Evolutionary conservation across 345 rosid genomes (phyloP).

Genomic region (Ceriops zippeliana): DNA sequence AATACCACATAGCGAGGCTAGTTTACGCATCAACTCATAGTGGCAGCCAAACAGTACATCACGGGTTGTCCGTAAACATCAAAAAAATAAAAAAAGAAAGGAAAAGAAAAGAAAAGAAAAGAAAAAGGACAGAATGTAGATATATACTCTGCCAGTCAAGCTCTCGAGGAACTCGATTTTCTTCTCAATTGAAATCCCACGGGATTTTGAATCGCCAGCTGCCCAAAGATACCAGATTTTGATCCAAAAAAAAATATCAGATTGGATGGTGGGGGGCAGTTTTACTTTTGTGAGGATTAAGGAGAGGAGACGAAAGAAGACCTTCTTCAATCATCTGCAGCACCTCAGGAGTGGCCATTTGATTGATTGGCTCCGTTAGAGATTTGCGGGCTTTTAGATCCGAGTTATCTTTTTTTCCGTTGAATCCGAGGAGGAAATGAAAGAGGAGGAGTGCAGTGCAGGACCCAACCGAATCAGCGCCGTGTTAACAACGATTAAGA

Average conservation of each 20-base stretch:
- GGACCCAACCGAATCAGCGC: too few species aligned
- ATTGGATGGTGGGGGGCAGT: background rate
- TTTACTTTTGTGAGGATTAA: constrained; percentile 45
- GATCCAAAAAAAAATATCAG: background rate
- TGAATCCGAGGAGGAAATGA: too few species aligned
- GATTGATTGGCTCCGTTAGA: constrained; percentile 12
- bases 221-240: constrained; percentile 10
- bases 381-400: too few species aligned
- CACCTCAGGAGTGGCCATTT: constrained; percentile 67
- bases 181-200: constrained; percentile 75
- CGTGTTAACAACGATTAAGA: too few species aligned
- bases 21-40: background rate
- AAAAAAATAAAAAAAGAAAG: background rate
- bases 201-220: constrained; percentile 56
- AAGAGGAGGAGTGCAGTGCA: too few species aligned
- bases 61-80: background rate
- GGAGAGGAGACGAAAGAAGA: constrained; percentile 42
- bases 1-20: too few species aligned
- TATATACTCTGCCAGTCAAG: constrained; percentile 65
- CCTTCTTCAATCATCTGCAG: constrained; percentile 54
- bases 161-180: constrained; percentile 88
- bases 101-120: background rate
- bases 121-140: constrained; percentile 1
- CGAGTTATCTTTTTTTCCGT: too few species aligned
- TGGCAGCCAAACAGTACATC: background rate